Evolutionary conservation across 108 stramenopile genomes (phyloP).

Genomic region (Stephanodiscus triporus): DNA sequence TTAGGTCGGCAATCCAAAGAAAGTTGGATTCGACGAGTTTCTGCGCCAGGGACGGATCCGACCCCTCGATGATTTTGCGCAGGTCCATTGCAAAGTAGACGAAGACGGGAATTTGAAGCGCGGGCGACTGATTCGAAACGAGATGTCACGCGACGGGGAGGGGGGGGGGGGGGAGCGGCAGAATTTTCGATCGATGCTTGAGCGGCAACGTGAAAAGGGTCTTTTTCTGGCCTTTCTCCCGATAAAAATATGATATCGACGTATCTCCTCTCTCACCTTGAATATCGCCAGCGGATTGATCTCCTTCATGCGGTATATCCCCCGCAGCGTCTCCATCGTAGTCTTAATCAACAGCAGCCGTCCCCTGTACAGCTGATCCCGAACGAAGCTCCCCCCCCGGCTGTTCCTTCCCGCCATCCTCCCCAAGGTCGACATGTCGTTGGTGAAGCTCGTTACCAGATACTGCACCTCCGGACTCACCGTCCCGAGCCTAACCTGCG

Average conservation of each 20-base stretch:
- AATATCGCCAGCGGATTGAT: conserved; percentile 81
- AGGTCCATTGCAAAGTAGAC: conserved; percentile 81
- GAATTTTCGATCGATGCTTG: conserved; percentile 6
- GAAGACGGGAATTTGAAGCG: conserved; percentile 83
- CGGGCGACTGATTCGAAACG: conserved; percentile 59
- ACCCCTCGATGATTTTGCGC: conserved; percentile 81
- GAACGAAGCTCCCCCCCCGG: background rate
- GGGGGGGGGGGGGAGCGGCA: conserved; percentile 63
- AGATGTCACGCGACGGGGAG: conserved; percentile 75
- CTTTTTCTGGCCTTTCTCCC: too few relatives aligned
- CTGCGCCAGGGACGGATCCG: conserved; percentile 79
- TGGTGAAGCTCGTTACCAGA: conserved; percentile 64
- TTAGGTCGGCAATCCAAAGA: conserved; percentile 80
- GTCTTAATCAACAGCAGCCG: conserved; percentile 45
- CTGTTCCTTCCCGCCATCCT: conserved; percentile 31
- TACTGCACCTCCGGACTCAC: conserved; percentile 87
- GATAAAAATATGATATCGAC: too few relatives aligned
- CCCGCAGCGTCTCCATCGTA: conserved; percentile 61
- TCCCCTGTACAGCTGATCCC: conserved; percentile 23
- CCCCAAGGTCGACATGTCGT: conserved; percentile 65
- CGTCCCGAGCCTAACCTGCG: conserved; percentile 67
- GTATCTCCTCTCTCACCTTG: conserved; percentile 42
- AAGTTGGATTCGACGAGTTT: conserved; percentile 67
- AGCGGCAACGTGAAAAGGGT: too few relatives aligned
- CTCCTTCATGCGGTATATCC: conserved; percentile 72